Base-by-base conservation (phyloP, 805 yeast species). In the Candida ponderosae region DNA sequence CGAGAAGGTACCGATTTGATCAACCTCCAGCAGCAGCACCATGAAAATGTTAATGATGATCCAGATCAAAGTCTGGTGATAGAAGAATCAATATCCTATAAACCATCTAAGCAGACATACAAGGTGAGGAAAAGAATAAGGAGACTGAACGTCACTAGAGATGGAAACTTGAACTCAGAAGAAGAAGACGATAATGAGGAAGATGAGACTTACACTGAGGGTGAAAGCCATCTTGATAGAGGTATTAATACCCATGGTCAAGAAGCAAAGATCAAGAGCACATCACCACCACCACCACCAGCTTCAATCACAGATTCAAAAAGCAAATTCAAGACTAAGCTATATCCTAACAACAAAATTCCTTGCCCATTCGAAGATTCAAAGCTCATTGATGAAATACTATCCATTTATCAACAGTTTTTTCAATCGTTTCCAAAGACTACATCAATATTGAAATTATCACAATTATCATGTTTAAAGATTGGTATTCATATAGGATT, bases 401-500 rank as follows among this genome's bases (percentile, higher is more conserved):
- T 24, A 24, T 24, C 13, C 9, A 24, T 24, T 13, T 24, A 24
- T 24, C 28, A 24, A 24, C 9, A 24, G 9, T 9, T 24, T 24
- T 6, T 9, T 24, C 9, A 24, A 24, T 24, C 28, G 10, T 8
- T 21, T 10, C 7, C 10, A 21, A 21, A 21, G 24, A 21, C 10
- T 21, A 21, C 24, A 8, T 8, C 24, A 17, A 15, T 30, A 10
- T 29, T 39, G 14, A 37, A 29, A 19, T 26, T 42, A 7, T 10
- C 40, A 10, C 40, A 40, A 18, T 33, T 33, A 9, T 40, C 35
- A 24, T 40, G 43, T 1, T 13, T 42, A 4, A 40, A 42, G 21
- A 35, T 42, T 10, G 46, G 46, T 3, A 29, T 42, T 1, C 24
- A 32, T 21, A 31, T 37, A 19, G 46, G 43, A 5, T 20, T 42